Evolutionary conservation across 306 rosid genomes (phyloP).

Genomic region (Psophocarpus tetragonolobus): DNA sequence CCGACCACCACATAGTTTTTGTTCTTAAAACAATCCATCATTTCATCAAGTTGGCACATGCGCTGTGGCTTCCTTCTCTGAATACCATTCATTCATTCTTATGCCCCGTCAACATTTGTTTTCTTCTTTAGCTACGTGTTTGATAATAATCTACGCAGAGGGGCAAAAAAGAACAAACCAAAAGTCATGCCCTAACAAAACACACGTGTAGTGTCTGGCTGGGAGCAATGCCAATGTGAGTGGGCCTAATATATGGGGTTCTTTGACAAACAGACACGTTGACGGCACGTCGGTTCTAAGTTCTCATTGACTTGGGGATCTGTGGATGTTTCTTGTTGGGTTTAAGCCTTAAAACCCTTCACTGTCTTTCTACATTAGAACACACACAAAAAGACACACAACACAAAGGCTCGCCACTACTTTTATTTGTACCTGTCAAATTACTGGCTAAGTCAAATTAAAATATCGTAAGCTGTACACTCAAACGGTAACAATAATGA

Average conservation of each 20-base stretch:
- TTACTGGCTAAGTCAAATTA: not conserved
- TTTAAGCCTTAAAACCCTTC: constrained; percentile 32
- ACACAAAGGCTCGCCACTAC: not conserved
- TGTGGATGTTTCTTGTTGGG: constrained; percentile 55
- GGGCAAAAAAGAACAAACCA: not conserved
- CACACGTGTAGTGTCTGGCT: constrained; percentile 56
- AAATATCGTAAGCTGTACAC: not conserved
- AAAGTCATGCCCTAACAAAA: constrained; percentile 13
- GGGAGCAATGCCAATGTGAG: constrained; percentile 35
- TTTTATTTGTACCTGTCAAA: not conserved
- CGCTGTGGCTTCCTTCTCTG: not conserved
- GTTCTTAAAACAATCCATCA: constrained; percentile 21
- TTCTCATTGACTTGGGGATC: constrained; percentile 37
- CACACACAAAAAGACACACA: constrained; percentile 9
- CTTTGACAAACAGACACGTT: constrained; percentile 42
- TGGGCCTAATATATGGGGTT: constrained; percentile 12
- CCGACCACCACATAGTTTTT: constrained; percentile 32
- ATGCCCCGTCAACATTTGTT: constrained; percentile 23
- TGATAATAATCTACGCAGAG: not conserved
- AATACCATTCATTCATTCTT: constrained; percentile 26
- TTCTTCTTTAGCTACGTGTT: constrained; percentile 31
- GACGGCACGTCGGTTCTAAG: constrained; percentile 17
- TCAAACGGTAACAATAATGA: not conserved
- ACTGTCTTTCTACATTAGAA: constrained; percentile 18
- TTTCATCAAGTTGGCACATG: constrained; percentile 31